Evolutionary conservation across 805 yeast species (phyloP), one percentile per base, ranked within the genome.

Genomic region (Candida orba): DNA sequence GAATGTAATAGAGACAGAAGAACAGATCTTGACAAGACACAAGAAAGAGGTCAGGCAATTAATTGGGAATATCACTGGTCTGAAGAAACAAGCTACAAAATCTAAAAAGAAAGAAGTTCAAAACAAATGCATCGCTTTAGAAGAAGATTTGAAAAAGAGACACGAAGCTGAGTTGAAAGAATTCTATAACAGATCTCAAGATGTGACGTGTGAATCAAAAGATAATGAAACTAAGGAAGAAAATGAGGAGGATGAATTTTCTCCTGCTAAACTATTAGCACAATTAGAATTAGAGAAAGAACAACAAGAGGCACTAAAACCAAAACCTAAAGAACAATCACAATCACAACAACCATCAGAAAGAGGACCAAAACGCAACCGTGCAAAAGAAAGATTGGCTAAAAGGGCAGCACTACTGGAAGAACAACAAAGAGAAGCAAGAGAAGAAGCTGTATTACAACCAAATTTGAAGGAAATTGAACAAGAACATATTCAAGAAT

Each of bases 361-460:
- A 53, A 68, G 64, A 50, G 65, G 64, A 8, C 59, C 58, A 30
- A 78, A 76, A 54, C 72, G 91, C 38, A 91, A 91, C 59, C 73
- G 97, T 43, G 93, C 87, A 50, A 86, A 84, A 64, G 97, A 89
- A 56, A 72, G 85, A 53, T 58, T 88, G 22, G 95, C 91, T 0
- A 78, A 73, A 57, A 71, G 96, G 45, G 80, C 86, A 38, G 87
- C 83, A 1, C 83, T 81, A 45, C 71, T 80, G 17, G 80, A 76
- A 24, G 68, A 69, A 40, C 67, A 84, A 40, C 73, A 76, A 52
- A 75, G 72, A 25, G 81, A 85, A 51, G 96, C 97, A 0, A 67
- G 68, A 13, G 62, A 63, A 20, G 97, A 91, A 58, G 90, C 95
- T 0, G 71, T 66, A 1, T 58, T 61, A 14, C 73, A 74, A 48